These are phyloP conservation scores for Fusarium oxysporum DNA, from an alignment of 2,329 filamentous ascomycete genomes.

Conservation along the genomic window DNA sequence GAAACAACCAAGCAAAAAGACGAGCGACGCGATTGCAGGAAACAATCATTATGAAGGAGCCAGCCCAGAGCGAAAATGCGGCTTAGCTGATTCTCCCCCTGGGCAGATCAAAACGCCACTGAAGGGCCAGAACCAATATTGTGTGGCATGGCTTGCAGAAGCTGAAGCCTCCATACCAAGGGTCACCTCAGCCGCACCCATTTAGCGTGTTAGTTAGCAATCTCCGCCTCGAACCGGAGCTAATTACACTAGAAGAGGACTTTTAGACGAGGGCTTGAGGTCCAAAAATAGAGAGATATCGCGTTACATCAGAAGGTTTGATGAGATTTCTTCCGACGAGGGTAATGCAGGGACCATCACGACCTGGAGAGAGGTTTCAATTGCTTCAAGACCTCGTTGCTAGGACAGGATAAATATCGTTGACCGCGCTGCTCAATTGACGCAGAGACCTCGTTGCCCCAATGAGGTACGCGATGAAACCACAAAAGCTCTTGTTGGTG, in stretches of 20 bases:
- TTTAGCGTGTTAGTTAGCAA: neutral
- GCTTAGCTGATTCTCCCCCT: neutral
- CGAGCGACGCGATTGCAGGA: neutral
- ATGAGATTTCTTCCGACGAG: accelerated
- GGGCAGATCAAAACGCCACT: neutral
- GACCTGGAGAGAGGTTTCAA: accelerated
- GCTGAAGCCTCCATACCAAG: neutral
- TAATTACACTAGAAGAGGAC: neutral
- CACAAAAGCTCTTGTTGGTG: neutral
- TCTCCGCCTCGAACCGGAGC: neutral
- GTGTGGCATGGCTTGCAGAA: neutral
- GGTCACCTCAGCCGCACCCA: neutral
- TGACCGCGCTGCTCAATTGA: neutral
- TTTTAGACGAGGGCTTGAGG: too few relatives aligned
- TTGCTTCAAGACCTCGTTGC: neutral
- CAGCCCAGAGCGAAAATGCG: neutral
- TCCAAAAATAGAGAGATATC: neutral
- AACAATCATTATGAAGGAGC: neutral
- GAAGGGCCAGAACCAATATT: neutral
- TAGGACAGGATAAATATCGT: neutral
- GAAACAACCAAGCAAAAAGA: neutral
- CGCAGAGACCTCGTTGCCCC: neutral
- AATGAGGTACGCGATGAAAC: neutral
- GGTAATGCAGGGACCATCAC: neutral
- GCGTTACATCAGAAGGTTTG: neutral